These are phyloP conservation scores for Kwoniella pini DNA, from an alignment of 768 basidiomycete genomes.

Conservation along the genomic window DNA sequence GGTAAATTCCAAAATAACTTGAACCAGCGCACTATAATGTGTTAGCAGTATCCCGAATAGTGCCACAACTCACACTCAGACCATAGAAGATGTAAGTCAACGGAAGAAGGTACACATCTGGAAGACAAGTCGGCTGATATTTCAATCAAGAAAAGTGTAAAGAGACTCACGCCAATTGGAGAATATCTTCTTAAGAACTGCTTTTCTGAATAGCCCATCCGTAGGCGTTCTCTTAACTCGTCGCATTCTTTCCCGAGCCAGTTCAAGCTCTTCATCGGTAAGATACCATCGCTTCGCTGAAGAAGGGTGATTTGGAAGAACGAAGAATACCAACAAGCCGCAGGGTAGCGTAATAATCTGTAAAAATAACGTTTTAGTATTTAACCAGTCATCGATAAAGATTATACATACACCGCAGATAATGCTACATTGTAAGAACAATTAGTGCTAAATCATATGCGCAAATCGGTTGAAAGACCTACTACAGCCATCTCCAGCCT, in stretches of 20 bases:
- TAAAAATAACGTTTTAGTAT: too few species aligned
- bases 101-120: constrained; percentile 11
- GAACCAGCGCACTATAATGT: constrained; percentile 1
- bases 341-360: constrained; percentile 10
- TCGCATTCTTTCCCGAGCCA: constrained; percentile 24
- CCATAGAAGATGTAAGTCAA: constrained; percentile 15
- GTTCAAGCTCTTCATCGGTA: constrained; percentile 25
- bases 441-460: too few species aligned
- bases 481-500: constrained; percentile 39
- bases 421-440: background rate
- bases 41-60: background rate
- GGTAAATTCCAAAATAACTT: constrained; percentile 19
- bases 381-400: too few species aligned
- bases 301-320: constrained; percentile 33
- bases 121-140: too few species aligned
- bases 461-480: background rate
- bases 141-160: too few species aligned
- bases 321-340: constrained; percentile 21
- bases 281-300: constrained; percentile 28
- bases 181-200: constrained; percentile 10
- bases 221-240: constrained; percentile 7
- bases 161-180: constrained; percentile 10
- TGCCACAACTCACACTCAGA: constrained; percentile 1
- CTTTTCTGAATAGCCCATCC: constrained; percentile 5
- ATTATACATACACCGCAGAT: constrained; percentile 11